Evolutionary conservation across 306 rosid species (phyloP).

Genomic region (Chamaecrista fasciculata): DNA sequence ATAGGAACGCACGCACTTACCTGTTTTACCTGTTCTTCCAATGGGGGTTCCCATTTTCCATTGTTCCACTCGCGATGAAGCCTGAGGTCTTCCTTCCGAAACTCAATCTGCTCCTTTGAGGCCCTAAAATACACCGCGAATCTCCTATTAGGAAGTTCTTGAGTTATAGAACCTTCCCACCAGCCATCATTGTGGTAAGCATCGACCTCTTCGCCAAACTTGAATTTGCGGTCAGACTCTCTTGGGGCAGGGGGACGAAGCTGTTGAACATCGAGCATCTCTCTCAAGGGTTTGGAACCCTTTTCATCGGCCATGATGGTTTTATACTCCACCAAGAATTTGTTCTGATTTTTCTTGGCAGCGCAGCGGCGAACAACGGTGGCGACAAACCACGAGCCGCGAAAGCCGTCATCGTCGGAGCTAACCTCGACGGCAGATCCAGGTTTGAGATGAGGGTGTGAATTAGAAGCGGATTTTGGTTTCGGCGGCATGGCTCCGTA

Average conservation of each 20-base stretch:
- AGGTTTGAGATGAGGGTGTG: slow-evolving; percentile 19
- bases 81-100: slow-evolving; percentile 40
- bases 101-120: slow-evolving; percentile 48
- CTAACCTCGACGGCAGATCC: slow-evolving; percentile 48
- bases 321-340: slow-evolving; percentile 44
- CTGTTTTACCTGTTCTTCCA: slow-evolving; percentile 24
- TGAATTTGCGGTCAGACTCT: slow-evolving; percentile 30
- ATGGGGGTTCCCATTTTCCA: slow-evolving; percentile 43
- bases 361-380: slow-evolving; percentile 35
- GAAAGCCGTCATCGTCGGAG: slow-evolving; percentile 55
- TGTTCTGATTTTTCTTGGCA: neutral
- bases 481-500: slow-evolving; percentile 18
- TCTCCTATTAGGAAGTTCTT: slow-evolving; percentile 29
- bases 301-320: slow-evolving; percentile 33
- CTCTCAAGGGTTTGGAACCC: slow-evolving; percentile 35
- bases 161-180: slow-evolving; percentile 56
- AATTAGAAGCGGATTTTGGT: neutral
- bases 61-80: slow-evolving; percentile 55
- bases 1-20: neutral
- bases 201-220: slow-evolving; percentile 58
- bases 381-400: slow-evolving; percentile 54
- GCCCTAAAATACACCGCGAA: slow-evolving; percentile 48
- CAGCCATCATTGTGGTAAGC: slow-evolving; percentile 59
- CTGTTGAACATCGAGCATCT: slow-evolving; percentile 29
- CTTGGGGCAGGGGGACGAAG: slow-evolving; percentile 49